These are phyloP conservation scores for Panicum virgatum DNA, from an alignment of 202 grass and related monocot genomes.

Conservation along the genomic window DNA sequence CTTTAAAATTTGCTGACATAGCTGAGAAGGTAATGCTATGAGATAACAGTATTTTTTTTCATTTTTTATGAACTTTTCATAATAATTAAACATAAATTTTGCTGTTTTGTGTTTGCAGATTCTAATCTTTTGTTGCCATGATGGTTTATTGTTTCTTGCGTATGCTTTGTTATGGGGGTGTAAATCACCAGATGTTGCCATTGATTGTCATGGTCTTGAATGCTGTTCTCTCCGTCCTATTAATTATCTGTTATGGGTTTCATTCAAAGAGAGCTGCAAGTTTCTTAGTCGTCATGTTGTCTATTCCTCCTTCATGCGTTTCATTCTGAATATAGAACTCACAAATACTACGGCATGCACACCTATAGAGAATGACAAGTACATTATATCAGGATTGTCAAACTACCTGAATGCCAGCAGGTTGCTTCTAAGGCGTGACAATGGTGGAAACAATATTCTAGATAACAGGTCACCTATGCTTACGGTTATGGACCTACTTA, in stretches of 20 bases:
- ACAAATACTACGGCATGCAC: constrained; percentile 36
- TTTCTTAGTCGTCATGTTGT: constrained; percentile 72
- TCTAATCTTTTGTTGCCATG: constrained; percentile 55
- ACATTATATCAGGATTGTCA: constrained; percentile 49
- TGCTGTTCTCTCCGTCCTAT: constrained; percentile 27
- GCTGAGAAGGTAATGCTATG: constrained; percentile 63
- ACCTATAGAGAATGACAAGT: constrained; percentile 38
- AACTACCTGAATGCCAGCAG: constrained; percentile 45
- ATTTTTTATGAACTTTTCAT: constrained; percentile 37
- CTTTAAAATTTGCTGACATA: constrained; percentile 64
- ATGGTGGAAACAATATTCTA: constrained; percentile 29
- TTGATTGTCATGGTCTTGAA: constrained; percentile 42
- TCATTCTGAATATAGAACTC: constrained; percentile 43
- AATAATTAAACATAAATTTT: constrained; percentile 11
- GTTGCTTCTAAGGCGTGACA: constrained; percentile 48
- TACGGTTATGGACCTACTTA: constrained; percentile 69
- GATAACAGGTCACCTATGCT: constrained; percentile 34
- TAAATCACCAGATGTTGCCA: constrained; percentile 50
- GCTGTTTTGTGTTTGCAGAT: constrained; percentile 56
- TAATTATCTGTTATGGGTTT: constrained; percentile 53
- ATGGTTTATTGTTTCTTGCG: constrained; percentile 65
- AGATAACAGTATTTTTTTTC: constrained; percentile 25
- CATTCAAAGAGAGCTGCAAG: constrained; percentile 60
- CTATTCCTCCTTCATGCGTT: constrained; percentile 57
- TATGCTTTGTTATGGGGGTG: constrained; percentile 55